A percentile compares a stretch with the other conserved stretches of the same genome.
These are phyloP conservation scores for Funneliformis caledonium DNA, from an alignment of 371 early-diverging fungal species.

Conservation along the genomic window DNA sequence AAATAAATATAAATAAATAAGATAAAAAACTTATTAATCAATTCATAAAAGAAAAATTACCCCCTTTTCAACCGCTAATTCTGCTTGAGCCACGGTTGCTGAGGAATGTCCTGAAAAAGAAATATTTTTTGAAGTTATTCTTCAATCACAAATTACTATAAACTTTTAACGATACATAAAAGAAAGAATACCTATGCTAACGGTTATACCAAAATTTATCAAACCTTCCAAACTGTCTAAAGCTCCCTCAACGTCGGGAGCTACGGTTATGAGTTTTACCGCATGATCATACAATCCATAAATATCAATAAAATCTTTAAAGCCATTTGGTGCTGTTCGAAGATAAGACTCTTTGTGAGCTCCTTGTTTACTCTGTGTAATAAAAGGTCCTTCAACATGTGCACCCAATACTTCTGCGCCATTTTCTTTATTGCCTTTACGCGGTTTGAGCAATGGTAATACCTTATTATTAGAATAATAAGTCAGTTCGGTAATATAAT, in stretches of 20 bases:
- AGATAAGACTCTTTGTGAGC: constrained; percentile 79
- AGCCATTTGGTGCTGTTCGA: constrained; percentile 68
- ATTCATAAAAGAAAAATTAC: constrained; percentile 50
- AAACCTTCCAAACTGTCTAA: constrained; percentile 72
- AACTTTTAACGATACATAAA: background rate
- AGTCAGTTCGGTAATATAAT: background rate
- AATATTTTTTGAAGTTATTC: background rate
- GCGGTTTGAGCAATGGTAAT: constrained; percentile 69
- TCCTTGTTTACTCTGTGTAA: constrained; percentile 74
- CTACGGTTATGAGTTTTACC: constrained; percentile 77
- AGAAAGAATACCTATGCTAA: constrained; percentile 60
- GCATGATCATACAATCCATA: constrained; percentile 67
- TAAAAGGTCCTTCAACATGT: constrained; percentile 88
- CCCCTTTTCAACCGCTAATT: constrained; percentile 69
- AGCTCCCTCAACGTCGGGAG: constrained; percentile 82
- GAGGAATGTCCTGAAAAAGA: constrained; percentile 68
- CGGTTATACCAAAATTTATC: constrained; percentile 67
- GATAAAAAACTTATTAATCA: background rate
- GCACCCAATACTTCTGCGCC: constrained; percentile 86
- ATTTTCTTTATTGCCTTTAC: constrained; percentile 67
- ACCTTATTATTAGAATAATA: constrained; percentile 48
- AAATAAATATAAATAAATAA: background rate
- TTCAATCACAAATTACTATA: background rate
- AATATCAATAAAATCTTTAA: constrained; percentile 69
- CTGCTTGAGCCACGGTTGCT: constrained; percentile 73